These are phyloP conservation scores for Fusarium buharicum DNA, from an alignment of 2,329 filamentous ascomycete genomes.

Conservation along the genomic window DNA sequence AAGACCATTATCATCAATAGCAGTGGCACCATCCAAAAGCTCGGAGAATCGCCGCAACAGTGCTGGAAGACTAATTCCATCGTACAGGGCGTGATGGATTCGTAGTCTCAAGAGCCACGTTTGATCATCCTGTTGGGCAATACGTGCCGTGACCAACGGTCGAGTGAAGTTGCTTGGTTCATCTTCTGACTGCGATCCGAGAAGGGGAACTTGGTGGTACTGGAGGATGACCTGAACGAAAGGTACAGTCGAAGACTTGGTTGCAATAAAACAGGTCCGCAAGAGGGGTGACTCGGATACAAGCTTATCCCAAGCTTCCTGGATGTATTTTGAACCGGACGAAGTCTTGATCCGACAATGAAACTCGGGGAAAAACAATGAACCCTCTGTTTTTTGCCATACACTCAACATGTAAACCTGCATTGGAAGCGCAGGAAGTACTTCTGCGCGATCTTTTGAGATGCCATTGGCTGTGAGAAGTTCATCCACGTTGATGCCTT, in stretches of 20 bases:
- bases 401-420: constrained; percentile 83
- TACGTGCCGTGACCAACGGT: constrained; percentile 27
- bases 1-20: constrained; percentile 10
- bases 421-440: constrained; percentile 78
- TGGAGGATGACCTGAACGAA: constrained; percentile 72
- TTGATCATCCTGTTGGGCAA: constrained; percentile 15
- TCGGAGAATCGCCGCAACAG: constrained; percentile 60
- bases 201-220: constrained; percentile 18
- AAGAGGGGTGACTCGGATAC: constrained; percentile 69
- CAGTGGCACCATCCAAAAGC: constrained; percentile 6
- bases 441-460: constrained; percentile 59
- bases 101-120: constrained; percentile 59
- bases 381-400: constrained; percentile 75
- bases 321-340: constrained; percentile 55
- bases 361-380: constrained; percentile 80
- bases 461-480: constrained; percentile 58
- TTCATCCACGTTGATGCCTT: constrained; percentile 50
- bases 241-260: constrained; percentile 57
- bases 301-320: constrained; percentile 70
- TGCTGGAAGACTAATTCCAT: constrained; percentile 78
- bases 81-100: constrained; percentile 90
- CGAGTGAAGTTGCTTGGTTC: not conserved
- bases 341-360: constrained; percentile 62
- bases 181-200: not conserved
- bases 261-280: constrained; percentile 72